These are phyloP conservation scores for Cercospora janseana DNA, from an alignment of 2,329 filamentous ascomycete genomes.

Conservation along the genomic window DNA sequence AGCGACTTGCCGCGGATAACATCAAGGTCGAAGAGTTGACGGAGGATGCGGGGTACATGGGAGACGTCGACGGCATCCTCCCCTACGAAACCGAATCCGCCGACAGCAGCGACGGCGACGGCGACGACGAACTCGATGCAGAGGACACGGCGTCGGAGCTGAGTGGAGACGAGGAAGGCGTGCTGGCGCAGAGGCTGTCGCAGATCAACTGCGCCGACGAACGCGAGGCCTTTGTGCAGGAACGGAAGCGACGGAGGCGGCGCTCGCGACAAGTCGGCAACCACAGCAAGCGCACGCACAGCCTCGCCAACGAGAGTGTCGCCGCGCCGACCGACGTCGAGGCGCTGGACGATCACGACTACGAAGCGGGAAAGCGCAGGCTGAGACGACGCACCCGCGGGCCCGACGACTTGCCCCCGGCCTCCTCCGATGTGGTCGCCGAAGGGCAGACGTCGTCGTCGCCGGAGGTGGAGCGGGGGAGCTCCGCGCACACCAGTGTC, in stretches of 20 bases:
- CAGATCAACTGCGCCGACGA: slow-evolving; percentile 28
- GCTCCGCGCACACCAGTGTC: slow-evolving; percentile 10
- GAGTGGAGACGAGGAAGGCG: slow-evolving; percentile 24
- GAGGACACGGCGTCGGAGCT: slow-evolving; percentile 33
- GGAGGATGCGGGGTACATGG: slow-evolving; percentile 41
- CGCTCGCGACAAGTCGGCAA: slow-evolving; percentile 40
- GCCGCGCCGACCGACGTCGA: slow-evolving; percentile 45
- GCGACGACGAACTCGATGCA: slow-evolving; percentile 28
- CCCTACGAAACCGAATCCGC: slow-evolving; percentile 42
- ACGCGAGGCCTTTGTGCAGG: slow-evolving; percentile 28
- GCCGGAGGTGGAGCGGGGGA: slow-evolving; percentile 14
- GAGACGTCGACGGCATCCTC: slow-evolving; percentile 45
- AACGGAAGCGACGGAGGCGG: slow-evolving; percentile 39
- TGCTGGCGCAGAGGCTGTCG: slow-evolving; percentile 24
- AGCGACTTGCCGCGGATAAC: slow-evolving; percentile 25
- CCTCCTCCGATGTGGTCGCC: slow-evolving; percentile 11
- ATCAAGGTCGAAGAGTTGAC: slow-evolving; percentile 47
- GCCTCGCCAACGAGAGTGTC: slow-evolving; percentile 47
- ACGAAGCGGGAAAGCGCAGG: slow-evolving; percentile 41
- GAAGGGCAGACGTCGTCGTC: slow-evolving; percentile 18
- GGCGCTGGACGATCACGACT: slow-evolving; percentile 41
- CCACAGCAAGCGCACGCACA: slow-evolving; percentile 46
- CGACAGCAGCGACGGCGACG: slow-evolving; percentile 26
- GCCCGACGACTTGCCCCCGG: slow-evolving; percentile 33
- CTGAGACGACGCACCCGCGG: slow-evolving; percentile 45